Percentiles rank a stretch among this genome's conserved stretches.
Evolutionary conservation across 352 stramenopile genomes (phyloP).

Genomic region (Phytophthora pistaciae): DNA sequence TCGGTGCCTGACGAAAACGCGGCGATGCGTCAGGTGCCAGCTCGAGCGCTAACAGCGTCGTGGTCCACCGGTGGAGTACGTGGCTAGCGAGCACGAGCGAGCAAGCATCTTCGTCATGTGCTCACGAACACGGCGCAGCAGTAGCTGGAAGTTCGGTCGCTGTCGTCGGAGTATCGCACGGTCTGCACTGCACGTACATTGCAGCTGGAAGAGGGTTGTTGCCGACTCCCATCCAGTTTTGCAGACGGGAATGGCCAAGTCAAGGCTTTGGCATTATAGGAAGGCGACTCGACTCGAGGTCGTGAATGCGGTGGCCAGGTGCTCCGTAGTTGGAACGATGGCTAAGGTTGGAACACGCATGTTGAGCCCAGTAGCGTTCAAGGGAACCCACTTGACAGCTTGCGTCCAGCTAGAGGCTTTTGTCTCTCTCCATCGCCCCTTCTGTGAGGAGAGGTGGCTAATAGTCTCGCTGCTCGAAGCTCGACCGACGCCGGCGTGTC

Average conservation of each 20-base stretch:
- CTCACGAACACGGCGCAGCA: background rate
- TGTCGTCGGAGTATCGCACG: background rate
- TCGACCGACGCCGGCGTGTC: background rate
- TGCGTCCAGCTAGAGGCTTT: slow-evolving; percentile 1
- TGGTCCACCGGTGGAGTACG: background rate
- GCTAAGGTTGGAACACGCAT: background rate
- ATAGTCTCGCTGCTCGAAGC: slow-evolving; percentile 3
- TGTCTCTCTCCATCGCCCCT: background rate
- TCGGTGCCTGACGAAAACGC: background rate
- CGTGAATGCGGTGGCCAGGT: background rate
- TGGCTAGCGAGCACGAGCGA: background rate
- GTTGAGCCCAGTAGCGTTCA: background rate
- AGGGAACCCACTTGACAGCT: slow-evolving; percentile 1
- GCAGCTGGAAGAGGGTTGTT: background rate
- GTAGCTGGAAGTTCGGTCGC: background rate
- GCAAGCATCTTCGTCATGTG: background rate
- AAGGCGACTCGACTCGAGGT: background rate
- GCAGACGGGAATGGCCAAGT: background rate
- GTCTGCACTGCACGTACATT: background rate
- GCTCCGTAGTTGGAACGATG: background rate
- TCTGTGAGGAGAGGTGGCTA: background rate
- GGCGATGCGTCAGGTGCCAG: background rate
- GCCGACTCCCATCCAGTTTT: background rate
- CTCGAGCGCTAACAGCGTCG: background rate
- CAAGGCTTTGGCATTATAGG: background rate